Evolutionary conservation across 495 filamentous ascomycete species (phyloP).

Genomic region (Neurospora tetraspora): DNA sequence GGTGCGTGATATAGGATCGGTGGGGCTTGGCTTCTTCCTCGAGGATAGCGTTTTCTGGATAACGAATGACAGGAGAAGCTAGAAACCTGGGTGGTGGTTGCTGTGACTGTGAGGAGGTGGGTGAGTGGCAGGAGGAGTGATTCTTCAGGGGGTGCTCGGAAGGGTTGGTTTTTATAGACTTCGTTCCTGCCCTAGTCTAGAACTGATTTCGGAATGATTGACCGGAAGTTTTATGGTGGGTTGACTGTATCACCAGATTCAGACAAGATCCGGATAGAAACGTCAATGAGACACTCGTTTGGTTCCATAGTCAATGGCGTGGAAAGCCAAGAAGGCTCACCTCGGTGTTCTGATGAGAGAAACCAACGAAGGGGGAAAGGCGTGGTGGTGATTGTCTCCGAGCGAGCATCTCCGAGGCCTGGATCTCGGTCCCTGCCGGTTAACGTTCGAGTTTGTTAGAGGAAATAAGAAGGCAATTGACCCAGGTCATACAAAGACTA

Average conservation of each 20-base stretch:
- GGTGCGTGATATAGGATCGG: too few species aligned
- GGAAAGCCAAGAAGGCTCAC: not conserved
- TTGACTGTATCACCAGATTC: not conserved
- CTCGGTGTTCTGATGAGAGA: not conserved
- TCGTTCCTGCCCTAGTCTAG: not conserved
- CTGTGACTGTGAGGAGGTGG: not conserved
- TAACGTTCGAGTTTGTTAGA: not conserved
- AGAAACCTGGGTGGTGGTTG: not conserved
- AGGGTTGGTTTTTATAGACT: not conserved
- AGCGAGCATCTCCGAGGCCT: not conserved
- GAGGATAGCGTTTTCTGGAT: too few species aligned
- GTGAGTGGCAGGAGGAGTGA: not conserved
- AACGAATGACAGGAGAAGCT: not conserved
- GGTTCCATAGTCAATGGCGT: not conserved
- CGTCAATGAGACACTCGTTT: not conserved
- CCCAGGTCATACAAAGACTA: not conserved
- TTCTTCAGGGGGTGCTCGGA: not conserved
- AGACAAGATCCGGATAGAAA: not conserved
- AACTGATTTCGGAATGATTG: not conserved
- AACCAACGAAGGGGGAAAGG: not conserved
- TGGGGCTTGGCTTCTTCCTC: too few species aligned
- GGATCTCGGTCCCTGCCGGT: not conserved
- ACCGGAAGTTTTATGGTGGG: not conserved
- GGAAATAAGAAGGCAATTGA: not conserved
- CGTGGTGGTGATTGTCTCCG: not conserved